Percentiles rank a stretch among this genome's conserved stretches.
These are phyloP conservation scores for Inonotus obliquus DNA, from an alignment of 1,284 basidiomycete species.

Conservation along the genomic window DNA sequence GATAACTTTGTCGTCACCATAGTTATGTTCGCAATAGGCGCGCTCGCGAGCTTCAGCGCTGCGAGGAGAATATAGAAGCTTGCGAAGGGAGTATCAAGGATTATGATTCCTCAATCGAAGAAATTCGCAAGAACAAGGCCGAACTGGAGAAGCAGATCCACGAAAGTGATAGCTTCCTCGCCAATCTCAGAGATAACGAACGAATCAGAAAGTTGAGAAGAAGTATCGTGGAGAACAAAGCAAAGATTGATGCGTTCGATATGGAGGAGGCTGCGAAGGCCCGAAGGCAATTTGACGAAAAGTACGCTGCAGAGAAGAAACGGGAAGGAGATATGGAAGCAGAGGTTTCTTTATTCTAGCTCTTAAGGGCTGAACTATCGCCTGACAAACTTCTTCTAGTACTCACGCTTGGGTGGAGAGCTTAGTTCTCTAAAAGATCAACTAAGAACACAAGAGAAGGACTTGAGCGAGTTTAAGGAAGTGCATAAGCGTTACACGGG, in stretches of 20 bases:
- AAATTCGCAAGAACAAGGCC: slow-evolving; percentile 46
- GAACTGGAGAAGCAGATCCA: slow-evolving; percentile 69
- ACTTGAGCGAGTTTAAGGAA: slow-evolving; percentile 85
- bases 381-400: slow-evolving; percentile 40
- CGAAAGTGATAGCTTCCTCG: slow-evolving; percentile 62
- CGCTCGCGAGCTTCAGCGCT: slow-evolving; percentile 59
- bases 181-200: slow-evolving; percentile 84
- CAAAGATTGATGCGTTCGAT: slow-evolving; percentile 72
- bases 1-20: slow-evolving; percentile 1
- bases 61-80: slow-evolving; percentile 54
- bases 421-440: slow-evolving; percentile 73
- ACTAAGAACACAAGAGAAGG: slow-evolving; percentile 61
- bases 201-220: slow-evolving; percentile 68
- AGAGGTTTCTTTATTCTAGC: slow-evolving; percentile 41
- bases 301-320: slow-evolving; percentile 70
- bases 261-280: slow-evolving; percentile 80
- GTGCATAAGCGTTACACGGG: slow-evolving; percentile 83
- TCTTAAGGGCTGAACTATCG: background rate
- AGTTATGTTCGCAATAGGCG: slow-evolving; percentile 77
- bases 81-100: slow-evolving; percentile 57
- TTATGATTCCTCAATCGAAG: slow-evolving; percentile 49
- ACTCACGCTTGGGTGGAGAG: slow-evolving; percentile 78
- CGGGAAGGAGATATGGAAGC: slow-evolving; percentile 69
- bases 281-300: slow-evolving; percentile 78
- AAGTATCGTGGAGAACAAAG: slow-evolving; percentile 65